phyloP scores from a whole-genome alignment of 495 filamentous ascomycete species.

The Aspergillus taichungensis region DNA sequence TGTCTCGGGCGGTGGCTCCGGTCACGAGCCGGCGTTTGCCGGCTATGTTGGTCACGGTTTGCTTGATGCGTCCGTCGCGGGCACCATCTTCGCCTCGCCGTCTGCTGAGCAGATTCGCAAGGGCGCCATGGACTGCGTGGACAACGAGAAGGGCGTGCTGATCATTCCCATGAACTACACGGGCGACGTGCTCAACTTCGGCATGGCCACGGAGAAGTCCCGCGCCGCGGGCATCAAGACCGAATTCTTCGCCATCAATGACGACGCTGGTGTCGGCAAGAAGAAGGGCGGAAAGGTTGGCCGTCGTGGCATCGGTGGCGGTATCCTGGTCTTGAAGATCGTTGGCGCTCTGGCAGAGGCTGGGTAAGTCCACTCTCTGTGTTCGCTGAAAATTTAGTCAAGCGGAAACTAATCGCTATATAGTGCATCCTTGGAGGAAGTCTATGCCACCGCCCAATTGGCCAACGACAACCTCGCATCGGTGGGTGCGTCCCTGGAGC shows the following conservation, averaged over 20 bases:
- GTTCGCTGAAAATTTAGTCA: neutral
- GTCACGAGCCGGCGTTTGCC: conserved; percentile 88
- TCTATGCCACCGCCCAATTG: conserved; percentile 60
- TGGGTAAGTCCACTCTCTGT: conserved; percentile 39
- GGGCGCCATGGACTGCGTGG: conserved; percentile 63
- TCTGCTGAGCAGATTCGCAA: conserved; percentile 77
- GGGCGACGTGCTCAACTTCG: conserved; percentile 86
- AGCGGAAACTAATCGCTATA: neutral
- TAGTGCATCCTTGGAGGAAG: conserved; percentile 51
- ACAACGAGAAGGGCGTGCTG: conserved; percentile 63
- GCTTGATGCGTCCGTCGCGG: conserved; percentile 79
- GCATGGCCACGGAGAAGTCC: conserved; percentile 89
- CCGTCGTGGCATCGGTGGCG: conserved; percentile 83
- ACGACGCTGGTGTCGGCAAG: conserved; percentile 89
- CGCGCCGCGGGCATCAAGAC: conserved; percentile 68
- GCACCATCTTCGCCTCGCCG: conserved; percentile 89
- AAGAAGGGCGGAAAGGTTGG: conserved; percentile 82
- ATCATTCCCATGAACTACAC: conserved; percentile 62
- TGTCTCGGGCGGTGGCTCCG: conserved; percentile 83
- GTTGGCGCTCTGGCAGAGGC: conserved; percentile 73
- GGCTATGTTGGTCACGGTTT: conserved; percentile 63
- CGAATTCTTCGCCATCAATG: conserved; percentile 92
- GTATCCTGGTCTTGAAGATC: conserved; percentile 84
- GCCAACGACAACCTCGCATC: conserved; percentile 71
- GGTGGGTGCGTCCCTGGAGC: conserved; percentile 76